Evolutionary conservation across 106 monocot genomes (phyloP).

Genomic region (Phalaenopsis aphrodite): DNA sequence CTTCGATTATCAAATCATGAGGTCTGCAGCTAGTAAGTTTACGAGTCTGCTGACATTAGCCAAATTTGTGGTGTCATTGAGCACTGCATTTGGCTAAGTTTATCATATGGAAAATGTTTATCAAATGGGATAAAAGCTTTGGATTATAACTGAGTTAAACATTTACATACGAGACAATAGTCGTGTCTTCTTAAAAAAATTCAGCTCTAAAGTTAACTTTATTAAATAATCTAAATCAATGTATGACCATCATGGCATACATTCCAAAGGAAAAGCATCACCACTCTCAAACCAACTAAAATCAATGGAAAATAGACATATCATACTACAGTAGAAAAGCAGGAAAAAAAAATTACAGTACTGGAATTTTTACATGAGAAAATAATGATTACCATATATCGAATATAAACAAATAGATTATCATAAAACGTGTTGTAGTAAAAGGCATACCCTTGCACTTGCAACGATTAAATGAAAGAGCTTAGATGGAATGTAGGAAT

Average conservation of each 20-base stretch:
- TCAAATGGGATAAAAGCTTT: too few species aligned
- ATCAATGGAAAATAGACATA: neutral
- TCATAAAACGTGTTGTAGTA: neutral
- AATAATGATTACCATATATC: neutral
- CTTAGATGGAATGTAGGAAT: constrained; percentile 63
- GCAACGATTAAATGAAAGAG: constrained; percentile 46
- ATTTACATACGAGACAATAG: neutral
- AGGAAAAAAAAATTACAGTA: neutral
- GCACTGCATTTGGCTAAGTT: too few species aligned
- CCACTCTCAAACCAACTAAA: neutral
- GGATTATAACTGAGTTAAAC: neutral
- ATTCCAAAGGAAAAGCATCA: neutral
- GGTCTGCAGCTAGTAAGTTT: too few species aligned
- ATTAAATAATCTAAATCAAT: neutral
- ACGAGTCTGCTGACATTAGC: too few species aligned
- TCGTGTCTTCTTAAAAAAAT: neutral
- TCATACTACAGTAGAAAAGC: neutral
- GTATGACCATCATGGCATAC: neutral
- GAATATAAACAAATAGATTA: neutral
- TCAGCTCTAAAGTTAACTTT: neutral
- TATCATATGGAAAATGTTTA: too few species aligned
- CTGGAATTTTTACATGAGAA: neutral
- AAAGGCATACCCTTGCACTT: constrained; percentile 39
- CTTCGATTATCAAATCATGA: too few species aligned
- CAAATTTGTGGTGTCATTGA: too few species aligned